These are phyloP conservation scores for Schoenoplectus triqueter DNA, from an alignment of 202 grass and related monocot species.

Conservation along the genomic window DNA sequence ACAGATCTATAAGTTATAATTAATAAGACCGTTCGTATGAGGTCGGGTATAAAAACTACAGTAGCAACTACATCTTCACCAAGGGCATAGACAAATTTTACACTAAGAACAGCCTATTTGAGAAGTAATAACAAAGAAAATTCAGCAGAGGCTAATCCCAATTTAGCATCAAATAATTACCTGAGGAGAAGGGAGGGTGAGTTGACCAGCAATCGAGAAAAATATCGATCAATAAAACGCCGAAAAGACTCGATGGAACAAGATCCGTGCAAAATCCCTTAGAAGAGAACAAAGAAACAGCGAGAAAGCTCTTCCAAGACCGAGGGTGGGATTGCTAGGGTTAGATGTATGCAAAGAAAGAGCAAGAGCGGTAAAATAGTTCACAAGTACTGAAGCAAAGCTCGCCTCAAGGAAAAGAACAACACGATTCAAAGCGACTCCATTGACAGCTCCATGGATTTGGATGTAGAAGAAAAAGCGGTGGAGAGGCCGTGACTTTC, in stretches of 20 bases:
- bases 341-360: conserved; percentile 8
- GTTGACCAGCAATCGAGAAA: conserved; percentile 20
- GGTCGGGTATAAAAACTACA: not conserved
- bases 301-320: not conserved
- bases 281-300: not conserved
- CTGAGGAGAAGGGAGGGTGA: not conserved
- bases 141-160: not conserved
- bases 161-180: conserved; percentile 26
- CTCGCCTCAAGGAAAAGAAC: not conserved
- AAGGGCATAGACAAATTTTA: not conserved
- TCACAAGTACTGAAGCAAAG: not conserved
- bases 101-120: not conserved
- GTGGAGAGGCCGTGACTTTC: not conserved
- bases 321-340: conserved; percentile 12
- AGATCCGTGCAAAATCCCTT: not conserved
- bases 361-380: not conserved
- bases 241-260: not conserved
- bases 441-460: not conserved
- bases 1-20: not conserved
- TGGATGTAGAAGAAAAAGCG: not conserved
- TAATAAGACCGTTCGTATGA: not conserved
- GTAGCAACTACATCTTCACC: conserved; percentile 2
- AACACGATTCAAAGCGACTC: conserved; percentile 9
- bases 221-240: not conserved
- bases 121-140: not conserved